These are phyloP conservation scores for Lachnellula subtilissima DNA, from an alignment of 2,329 filamentous ascomycete genomes.

Conservation along the genomic window DNA sequence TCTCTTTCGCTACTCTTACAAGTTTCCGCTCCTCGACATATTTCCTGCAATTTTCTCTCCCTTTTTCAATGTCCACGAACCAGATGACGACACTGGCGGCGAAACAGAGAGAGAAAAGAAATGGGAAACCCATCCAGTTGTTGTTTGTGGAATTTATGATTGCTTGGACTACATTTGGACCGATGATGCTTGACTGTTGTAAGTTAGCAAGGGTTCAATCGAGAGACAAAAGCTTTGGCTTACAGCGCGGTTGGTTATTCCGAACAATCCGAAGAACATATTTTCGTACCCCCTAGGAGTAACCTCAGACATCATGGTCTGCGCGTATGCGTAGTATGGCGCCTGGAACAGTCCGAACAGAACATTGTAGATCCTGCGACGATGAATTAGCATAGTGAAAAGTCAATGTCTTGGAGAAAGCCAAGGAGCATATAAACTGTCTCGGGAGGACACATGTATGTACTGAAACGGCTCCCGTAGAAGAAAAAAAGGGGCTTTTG, in stretches of 20 bases:
- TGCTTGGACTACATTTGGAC: conserved; percentile 39
- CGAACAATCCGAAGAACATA: conserved; percentile 41
- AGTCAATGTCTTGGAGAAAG: too few species aligned
- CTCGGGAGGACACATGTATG: too few species aligned
- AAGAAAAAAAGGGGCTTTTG: too few species aligned
- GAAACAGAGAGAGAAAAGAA: conserved; percentile 36
- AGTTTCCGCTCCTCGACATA: conserved; percentile 35
- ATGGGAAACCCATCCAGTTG: conserved; percentile 41
- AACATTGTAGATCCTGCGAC: conserved; percentile 35
- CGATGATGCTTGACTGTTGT: conserved; percentile 39
- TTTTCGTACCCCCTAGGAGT: conserved; percentile 40
- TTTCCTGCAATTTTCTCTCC: conserved; percentile 34
- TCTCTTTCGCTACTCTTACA: conserved; percentile 27
- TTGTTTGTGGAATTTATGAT: conserved; percentile 39
- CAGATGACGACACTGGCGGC: conserved; percentile 36
- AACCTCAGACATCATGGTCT: conserved; percentile 41
- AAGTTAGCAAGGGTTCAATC: neutral
- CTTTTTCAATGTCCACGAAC: conserved; percentile 38
- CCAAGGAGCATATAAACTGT: too few species aligned
- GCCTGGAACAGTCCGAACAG: conserved; percentile 40
- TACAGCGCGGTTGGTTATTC: conserved; percentile 40
- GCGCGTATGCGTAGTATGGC: conserved; percentile 39
- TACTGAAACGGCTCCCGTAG: too few species aligned
- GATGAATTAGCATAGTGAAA: too few species aligned
- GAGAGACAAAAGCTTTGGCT: conserved; percentile 10